Conservation (phyloP, 305 asterid genomes). For the Andrographis paniculata region DNA sequence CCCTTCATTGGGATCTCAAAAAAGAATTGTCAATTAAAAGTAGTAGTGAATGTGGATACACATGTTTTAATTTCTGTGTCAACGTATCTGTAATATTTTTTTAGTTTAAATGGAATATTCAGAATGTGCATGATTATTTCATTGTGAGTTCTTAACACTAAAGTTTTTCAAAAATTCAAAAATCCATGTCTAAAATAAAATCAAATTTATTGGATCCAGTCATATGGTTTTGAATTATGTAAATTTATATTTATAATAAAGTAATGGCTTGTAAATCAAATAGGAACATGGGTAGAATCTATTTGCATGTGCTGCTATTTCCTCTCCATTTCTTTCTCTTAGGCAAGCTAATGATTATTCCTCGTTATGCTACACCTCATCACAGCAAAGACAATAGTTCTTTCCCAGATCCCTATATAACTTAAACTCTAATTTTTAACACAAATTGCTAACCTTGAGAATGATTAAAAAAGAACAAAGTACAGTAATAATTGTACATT, state of each 20-base stretch:
- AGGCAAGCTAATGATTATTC: constrained; percentile 13
- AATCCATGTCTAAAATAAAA: no score
- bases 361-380: constrained; percentile 7
- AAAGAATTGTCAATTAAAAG: constrained; percentile 4
- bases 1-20: constrained; percentile 25
- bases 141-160: no score
- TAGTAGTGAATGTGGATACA: not conserved
- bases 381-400: constrained; percentile 12
- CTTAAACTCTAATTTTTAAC: no score
- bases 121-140: no score
- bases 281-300: constrained; percentile 20
- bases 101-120: no score
- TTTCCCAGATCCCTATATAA: constrained; percentile 16
- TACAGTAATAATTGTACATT: no score
- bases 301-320: constrained; percentile 11
- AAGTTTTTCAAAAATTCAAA: no score
- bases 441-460: no score
- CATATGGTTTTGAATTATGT: no score
- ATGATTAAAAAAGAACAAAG: no score
- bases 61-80: not conserved
- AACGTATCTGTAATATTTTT: not conserved
- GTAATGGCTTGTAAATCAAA: constrained; percentile 15
- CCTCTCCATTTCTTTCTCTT: not conserved
- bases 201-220: no score
- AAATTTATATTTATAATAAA: no score